These are phyloP conservation scores for Bonia amplexicaulis DNA, from an alignment of 176 grass and related monocot genomes.

Conservation along the genomic window DNA sequence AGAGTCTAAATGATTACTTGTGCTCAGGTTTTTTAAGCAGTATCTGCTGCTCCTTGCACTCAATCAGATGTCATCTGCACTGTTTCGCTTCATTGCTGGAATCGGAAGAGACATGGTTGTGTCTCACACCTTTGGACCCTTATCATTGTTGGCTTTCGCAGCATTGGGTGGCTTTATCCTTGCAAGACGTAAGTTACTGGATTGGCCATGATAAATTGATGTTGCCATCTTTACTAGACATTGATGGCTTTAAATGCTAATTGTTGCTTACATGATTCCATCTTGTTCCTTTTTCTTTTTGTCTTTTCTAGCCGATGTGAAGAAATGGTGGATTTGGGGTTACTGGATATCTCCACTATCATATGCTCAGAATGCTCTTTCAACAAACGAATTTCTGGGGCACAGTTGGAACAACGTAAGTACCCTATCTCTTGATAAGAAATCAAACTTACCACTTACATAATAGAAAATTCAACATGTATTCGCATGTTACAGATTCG, in stretches of 20 bases:
- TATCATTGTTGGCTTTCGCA: slow-evolving; percentile 53
- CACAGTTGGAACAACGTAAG: slow-evolving; percentile 63
- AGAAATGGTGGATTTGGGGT: slow-evolving; percentile 94
- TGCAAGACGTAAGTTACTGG: slow-evolving; percentile 58
- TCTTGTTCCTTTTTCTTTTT: slow-evolving; percentile 2
- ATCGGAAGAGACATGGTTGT: slow-evolving; percentile 75
- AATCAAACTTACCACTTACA: not conserved
- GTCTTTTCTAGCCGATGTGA: slow-evolving; percentile 55
- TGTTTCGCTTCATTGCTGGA: slow-evolving; percentile 80
- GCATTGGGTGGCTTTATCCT: slow-evolving; percentile 74
- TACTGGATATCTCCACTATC: slow-evolving; percentile 81
- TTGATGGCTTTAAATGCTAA: not conserved
- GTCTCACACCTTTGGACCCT: slow-evolving; percentile 69
- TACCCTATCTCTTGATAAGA: slow-evolving; percentile 8
- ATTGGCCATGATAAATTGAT: not conserved
- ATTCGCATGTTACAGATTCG: slow-evolving; percentile 36
- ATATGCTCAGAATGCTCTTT: slow-evolving; percentile 77
- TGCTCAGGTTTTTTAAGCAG: slow-evolving; percentile 80
- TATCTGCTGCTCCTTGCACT: slow-evolving; percentile 60
- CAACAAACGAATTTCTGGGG: slow-evolving; percentile 69
- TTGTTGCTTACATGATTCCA: slow-evolving; percentile 6
- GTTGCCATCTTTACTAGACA: slow-evolving; percentile 1
- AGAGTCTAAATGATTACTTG: slow-evolving; percentile 18
- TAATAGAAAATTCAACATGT: slow-evolving; percentile 22
- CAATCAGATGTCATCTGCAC: slow-evolving; percentile 76